Conservation (phyloP, 257 asterid species). For the Solanum raphanifolium region DNA sequence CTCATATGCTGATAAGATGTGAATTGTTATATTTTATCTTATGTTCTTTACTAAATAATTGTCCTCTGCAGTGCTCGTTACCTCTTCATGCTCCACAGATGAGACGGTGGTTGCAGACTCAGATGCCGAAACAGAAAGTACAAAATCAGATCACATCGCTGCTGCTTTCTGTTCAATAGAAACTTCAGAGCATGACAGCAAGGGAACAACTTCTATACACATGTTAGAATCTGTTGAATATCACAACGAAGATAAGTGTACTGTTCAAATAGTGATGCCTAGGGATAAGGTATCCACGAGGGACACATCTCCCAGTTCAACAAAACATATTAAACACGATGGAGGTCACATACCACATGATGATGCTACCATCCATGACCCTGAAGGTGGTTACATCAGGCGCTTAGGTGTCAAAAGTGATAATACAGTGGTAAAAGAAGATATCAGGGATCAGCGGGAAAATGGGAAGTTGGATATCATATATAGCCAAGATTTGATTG, state of each 20-base stretch:
- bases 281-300: conserved; percentile 15
- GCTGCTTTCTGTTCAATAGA: conserved; percentile 22
- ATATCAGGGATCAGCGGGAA: conserved; percentile 25
- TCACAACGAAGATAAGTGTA: conserved; percentile 20
- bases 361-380: conserved; percentile 12
- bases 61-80: conserved; percentile 54
- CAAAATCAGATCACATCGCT: conserved; percentile 37
- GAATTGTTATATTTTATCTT: background rate
- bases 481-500: conserved; percentile 74
- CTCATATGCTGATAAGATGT: background rate
- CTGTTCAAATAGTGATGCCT: conserved; percentile 5
- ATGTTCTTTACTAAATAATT: background rate
- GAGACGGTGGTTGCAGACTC: conserved; percentile 97
- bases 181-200: conserved; percentile 37
- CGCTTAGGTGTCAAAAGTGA: conserved; percentile 22
- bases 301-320: background rate
- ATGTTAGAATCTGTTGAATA: conserved; percentile 26
- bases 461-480: conserved; percentile 56
- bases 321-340: background rate
- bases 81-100: conserved; percentile 94
- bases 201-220: conserved; percentile 14
- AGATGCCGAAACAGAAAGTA: conserved; percentile 72
- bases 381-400: conserved; percentile 5
- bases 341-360: conserved; percentile 21
- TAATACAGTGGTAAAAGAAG: conserved; percentile 20